Percentiles rank a stretch among this genome's conserved stretches.
Evolutionary conservation across 2,329 filamentous ascomycete species (phyloP).

Genomic region (Dothistroma pini): DNA sequence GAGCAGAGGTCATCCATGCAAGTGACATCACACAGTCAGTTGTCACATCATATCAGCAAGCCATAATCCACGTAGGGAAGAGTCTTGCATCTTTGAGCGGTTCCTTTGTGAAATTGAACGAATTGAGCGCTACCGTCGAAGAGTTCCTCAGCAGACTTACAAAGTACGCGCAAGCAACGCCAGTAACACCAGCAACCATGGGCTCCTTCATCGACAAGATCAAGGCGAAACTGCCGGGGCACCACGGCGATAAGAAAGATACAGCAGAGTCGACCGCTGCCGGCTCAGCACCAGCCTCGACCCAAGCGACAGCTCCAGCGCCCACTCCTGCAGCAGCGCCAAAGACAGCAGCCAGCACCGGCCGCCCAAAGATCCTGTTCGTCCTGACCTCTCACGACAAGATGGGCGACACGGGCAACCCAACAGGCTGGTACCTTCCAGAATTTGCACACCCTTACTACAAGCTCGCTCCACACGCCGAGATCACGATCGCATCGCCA

Average conservation of each 20-base stretch:
- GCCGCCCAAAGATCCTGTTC: constrained; percentile 59
- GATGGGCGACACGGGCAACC: constrained; percentile 43
- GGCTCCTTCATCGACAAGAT: neutral
- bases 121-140: neutral
- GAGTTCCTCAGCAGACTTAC: neutral
- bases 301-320: neutral
- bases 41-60: neutral
- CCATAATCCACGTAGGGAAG: neutral
- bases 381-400: constrained; percentile 62
- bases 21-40: neutral
- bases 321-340: neutral
- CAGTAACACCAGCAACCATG: neutral
- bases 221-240: neutral
- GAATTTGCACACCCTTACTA: constrained; percentile 40
- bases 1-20: neutral
- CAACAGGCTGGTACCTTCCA: constrained; percentile 66
- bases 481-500: constrained; percentile 40
- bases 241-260: neutral
- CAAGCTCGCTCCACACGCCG: constrained; percentile 36
- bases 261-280: neutral
- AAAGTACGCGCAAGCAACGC: neutral
- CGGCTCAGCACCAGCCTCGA: neutral
- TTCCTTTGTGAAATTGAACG: neutral
- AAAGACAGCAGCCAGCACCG: constrained; percentile 1
- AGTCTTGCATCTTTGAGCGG: neutral